A percentile compares a stretch with the other conserved stretches of the same genome.
Evolutionary conservation across 176 grass and related monocot genomes (phyloP).

Genomic region (Chrysopogon serrulatus): DNA sequence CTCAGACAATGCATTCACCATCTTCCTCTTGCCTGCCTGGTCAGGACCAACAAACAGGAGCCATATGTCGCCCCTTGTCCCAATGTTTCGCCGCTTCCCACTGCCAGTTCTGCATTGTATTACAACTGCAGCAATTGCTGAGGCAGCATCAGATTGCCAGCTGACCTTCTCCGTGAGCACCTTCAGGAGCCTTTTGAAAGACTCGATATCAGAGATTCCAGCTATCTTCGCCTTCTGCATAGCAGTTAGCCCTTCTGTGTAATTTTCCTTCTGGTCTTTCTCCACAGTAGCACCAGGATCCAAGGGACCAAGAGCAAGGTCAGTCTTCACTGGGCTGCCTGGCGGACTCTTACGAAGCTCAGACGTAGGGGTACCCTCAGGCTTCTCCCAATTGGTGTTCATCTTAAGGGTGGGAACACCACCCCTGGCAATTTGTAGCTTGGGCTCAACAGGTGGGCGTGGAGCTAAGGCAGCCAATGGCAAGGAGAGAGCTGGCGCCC

Average conservation of each 20-base stretch:
- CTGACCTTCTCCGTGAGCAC: conserved; percentile 75
- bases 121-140: conserved; percentile 73
- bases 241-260: conserved; percentile 40
- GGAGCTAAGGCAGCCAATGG: conserved; percentile 14
- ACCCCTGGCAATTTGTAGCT: conserved; percentile 31
- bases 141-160: conserved; percentile 90
- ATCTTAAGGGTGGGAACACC: conserved; percentile 48
- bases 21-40: conserved; percentile 85
- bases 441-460: conserved; percentile 17
- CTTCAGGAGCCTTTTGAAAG: conserved; percentile 84
- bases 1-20: conserved; percentile 73
- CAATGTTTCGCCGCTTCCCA: conserved; percentile 48
- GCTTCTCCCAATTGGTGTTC: conserved; percentile 38
- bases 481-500: conserved; percentile 32
- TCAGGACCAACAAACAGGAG: conserved; percentile 90
- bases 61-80: conserved; percentile 77
- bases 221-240: conserved; percentile 72
- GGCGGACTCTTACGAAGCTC: conserved; percentile 43
- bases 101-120: conserved; percentile 71
- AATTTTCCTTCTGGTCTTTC: conserved; percentile 38
- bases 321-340: conserved; percentile 81
- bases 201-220: conserved; percentile 76
- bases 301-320: conserved; percentile 63
- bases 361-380: conserved; percentile 19
- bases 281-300: conserved; percentile 22